Conservation (phyloP, 1,284 basidiomycete genomes). For the Veloboletus limbatus region DNA sequence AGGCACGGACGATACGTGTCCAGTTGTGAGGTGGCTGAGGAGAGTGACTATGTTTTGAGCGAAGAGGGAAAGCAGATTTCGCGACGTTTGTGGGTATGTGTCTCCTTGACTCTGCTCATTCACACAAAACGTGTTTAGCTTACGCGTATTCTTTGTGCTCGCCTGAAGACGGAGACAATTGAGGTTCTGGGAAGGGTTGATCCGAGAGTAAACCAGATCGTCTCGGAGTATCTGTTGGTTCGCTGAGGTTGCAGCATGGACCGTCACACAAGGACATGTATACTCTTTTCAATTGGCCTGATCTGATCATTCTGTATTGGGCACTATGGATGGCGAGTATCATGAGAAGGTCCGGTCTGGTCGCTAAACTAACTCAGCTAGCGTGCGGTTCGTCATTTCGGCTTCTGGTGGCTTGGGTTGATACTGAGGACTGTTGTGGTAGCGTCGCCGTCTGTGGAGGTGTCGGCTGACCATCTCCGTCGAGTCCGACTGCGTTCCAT, state of each 20-base stretch:
- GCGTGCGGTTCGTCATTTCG: no score
- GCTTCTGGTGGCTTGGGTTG: no score
- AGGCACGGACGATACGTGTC: conserved; percentile 32
- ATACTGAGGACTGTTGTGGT: no score
- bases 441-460: no score
- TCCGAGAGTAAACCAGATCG: conserved; percentile 27
- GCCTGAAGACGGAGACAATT: conserved; percentile 23
- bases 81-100: conserved; percentile 29
- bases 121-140: conserved; percentile 1
- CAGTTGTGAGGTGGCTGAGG: conserved; percentile 23
- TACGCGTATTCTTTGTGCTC: not conserved
- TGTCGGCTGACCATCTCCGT: no score
- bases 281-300: no score
- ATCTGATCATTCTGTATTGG: no score
- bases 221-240: conserved; percentile 22
- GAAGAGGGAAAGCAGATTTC: conserved; percentile 29
- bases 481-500: no score
- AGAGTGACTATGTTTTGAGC: conserved; percentile 28
- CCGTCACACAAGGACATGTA: no score
- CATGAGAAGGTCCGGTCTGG: no score
- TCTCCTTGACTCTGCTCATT: not conserved
- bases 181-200: conserved; percentile 25
- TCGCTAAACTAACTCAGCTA: no score
- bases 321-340: no score
- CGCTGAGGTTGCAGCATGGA: conserved; percentile 8